These are phyloP conservation scores for Solanum sitiens DNA, from an alignment of 257 asterid genomes.

Conservation along the genomic window DNA sequence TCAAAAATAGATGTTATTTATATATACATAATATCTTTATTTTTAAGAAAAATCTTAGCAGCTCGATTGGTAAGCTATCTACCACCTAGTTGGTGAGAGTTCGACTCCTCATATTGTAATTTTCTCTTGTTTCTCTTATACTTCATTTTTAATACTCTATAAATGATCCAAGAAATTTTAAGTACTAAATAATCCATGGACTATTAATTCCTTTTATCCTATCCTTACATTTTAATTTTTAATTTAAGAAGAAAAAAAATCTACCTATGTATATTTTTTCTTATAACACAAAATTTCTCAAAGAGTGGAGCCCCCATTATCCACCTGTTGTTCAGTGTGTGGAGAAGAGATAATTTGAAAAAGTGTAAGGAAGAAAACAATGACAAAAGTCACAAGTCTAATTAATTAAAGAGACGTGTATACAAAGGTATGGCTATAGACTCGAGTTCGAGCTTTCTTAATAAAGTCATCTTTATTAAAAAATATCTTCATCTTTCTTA, in stretches of 20 bases:
- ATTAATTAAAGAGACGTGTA: not conserved
- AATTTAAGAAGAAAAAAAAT: not conserved
- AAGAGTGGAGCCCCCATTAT: not conserved
- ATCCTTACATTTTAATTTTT: not conserved
- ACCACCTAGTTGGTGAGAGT: fast-evolving
- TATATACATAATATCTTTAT: too few species aligned
- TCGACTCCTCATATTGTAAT: too few species aligned
- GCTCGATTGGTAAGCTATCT: too few species aligned
- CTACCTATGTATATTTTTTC: not conserved
- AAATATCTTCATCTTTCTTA: too few species aligned
- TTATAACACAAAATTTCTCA: not conserved
- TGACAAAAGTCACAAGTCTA: not conserved
- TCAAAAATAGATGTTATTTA: too few species aligned
- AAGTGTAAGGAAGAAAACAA: not conserved
- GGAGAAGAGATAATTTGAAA: not conserved
- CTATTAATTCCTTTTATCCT: not conserved
- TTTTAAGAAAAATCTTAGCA: too few species aligned
- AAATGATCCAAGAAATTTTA: not conserved
- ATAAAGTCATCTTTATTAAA: too few species aligned
- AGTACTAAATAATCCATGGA: not conserved
- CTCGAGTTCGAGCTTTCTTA: not conserved
- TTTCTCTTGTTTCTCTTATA: too few species aligned
- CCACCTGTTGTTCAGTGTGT: not conserved
- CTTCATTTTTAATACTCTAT: not conserved
- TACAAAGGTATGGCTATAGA: not conserved